Percentiles rank a stretch among this genome's conserved stretches.
These are phyloP conservation scores for Pythium dissotocum DNA, from an alignment of 352 stramenopile genomes.

Conservation along the genomic window DNA sequence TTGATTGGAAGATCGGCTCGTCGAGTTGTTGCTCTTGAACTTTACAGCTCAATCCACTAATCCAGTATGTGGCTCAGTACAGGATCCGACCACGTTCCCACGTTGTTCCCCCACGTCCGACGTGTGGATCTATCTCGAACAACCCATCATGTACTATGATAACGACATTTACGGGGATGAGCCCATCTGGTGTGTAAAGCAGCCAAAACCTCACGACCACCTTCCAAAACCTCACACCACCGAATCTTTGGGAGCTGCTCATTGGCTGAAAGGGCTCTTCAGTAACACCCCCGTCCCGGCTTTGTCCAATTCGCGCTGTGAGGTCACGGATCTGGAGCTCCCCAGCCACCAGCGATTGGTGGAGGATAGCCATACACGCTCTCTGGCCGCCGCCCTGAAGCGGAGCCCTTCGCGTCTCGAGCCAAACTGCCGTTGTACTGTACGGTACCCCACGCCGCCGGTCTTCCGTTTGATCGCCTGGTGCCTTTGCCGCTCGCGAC, in stretches of 20 bases:
- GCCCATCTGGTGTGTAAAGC: background rate
- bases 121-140: background rate
- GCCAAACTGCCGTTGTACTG: background rate
- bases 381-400: background rate
- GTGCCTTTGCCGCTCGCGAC: background rate
- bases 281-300: background rate
- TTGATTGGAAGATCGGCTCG: background rate
- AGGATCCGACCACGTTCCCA: background rate
- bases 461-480: background rate
- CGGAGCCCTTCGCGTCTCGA: background rate
- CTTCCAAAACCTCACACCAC: background rate
- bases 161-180: background rate
- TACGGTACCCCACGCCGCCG: too few relatives aligned
- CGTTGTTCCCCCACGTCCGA: background rate
- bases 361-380: slow-evolving; percentile 14
- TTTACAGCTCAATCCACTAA: background rate
- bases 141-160: background rate
- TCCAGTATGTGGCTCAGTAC: background rate
- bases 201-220: background rate
- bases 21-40: background rate
- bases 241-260: background rate
- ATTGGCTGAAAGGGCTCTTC: background rate
- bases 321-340: background rate
- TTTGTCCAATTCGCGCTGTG: background rate
- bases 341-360: slow-evolving; percentile 19